Base-by-base conservation (phyloP, 2,329 filamentous ascomycete genomes). In the Alternaria longipes region DNA sequence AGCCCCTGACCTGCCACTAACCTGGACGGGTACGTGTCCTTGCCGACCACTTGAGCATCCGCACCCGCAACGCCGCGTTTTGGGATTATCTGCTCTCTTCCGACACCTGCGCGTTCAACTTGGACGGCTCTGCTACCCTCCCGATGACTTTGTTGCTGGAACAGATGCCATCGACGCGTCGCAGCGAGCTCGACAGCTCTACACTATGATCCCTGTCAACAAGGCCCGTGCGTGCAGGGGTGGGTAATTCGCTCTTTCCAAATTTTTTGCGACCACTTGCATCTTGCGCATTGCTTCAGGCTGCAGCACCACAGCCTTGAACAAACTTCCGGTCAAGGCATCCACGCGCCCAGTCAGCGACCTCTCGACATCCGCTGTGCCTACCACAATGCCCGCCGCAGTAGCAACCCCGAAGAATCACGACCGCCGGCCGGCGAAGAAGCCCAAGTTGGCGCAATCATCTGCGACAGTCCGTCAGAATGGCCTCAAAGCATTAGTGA, bases 381-480 rank as follows among this genome's bases (percentile, higher is more conserved):
- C n/a, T 46, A 6, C 32, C 12, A 51, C 34, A 16, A 79, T 79
- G 76, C 74, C 75, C 30, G 74, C 77, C 60, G 67, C 74, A 20
- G 69, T 77, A 54, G 67, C 74, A 50, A 65, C 54, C 24, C 52
- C 70, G 34, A 66, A 68, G 51, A 56, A 36, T 59, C 72, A 72
- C 67, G 73, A 74, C 59, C 59, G 70, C 26, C 77, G 76, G 58
- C 76, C 76, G 54, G 71, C 75, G 46, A 80, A 80, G 68, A 79
- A 78, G 63, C 56, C 76, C 36, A 77, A 74, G 68, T 70, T 78
- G 53, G 71, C 75, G 42, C 76, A 76, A 57, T 56, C 71, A 53
- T 54, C 72, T 16, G 61, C 67, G 34, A 42, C 64, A 22, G 42
- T 63, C 55, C 69, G 65, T 60, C 66, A 66, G 44, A 73, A 72